Evolutionary conservation across 1,284 basidiomycete genomes (phyloP).

Genomic region (Inonotus obliquus): DNA sequence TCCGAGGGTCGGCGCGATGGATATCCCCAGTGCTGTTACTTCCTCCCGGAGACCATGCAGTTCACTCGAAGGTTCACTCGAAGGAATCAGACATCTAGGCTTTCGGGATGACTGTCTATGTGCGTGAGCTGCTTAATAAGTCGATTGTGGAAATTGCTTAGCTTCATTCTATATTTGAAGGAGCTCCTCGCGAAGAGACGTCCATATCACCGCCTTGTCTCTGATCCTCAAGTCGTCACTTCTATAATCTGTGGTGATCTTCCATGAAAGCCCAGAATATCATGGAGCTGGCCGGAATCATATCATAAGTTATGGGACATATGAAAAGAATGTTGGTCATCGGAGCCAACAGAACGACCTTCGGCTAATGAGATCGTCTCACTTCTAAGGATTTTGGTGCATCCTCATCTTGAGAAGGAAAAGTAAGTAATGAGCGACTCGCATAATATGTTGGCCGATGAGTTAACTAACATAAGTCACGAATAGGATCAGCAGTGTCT

Average conservation of each 20-base stretch:
- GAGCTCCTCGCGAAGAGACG: neutral
- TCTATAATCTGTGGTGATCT: neutral
- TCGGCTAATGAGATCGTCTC: neutral
- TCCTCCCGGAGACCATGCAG: neutral
- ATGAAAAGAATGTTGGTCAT: constrained; percentile 1
- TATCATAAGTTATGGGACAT: neutral
- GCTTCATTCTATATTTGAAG: neutral
- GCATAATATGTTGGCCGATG: neutral
- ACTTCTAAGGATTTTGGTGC: neutral
- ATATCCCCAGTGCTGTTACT: neutral
- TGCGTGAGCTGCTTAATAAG: neutral
- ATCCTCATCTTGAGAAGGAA: neutral
- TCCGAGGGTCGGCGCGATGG: constrained; percentile 1
- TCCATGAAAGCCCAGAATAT: neutral
- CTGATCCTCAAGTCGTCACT: neutral
- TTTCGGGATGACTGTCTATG: constrained; percentile 13
- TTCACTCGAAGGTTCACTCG: constrained; percentile 1
- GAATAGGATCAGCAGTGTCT: too few species aligned
- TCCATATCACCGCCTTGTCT: neutral
- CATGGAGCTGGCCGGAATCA: neutral
- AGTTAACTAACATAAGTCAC: neutral
- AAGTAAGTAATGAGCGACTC: too few species aligned
- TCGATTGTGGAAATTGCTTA: constrained; percentile 24
- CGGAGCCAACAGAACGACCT: neutral
- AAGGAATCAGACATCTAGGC: constrained; percentile 13